Base-by-base conservation (phyloP, 78 protist genomes). In the Anaeramoeba flamelloides region DNA sequence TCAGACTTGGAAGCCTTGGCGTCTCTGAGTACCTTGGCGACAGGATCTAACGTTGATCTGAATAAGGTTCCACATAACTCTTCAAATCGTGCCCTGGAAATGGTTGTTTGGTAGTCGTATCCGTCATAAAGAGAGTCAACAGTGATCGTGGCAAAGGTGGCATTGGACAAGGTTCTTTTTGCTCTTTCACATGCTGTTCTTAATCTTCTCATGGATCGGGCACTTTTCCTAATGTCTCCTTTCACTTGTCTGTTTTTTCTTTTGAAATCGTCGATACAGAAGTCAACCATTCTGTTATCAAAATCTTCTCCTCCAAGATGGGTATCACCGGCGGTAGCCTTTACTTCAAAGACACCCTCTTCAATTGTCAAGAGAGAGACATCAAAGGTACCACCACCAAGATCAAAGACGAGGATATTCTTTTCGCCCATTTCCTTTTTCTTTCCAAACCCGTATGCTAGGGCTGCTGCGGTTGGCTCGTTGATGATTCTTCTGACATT, bases 61-160 rank as follows among this genome's bases (percentile, higher is more conserved):
- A 96, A 94, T 74, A 92, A 88, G 85, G 93, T 96, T 30, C 41
- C 39, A 88, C 84, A 78, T 40, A 94, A 88, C 86, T 94, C 95
- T 89, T 96, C 99, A 86, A 96, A 96, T 77, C 87, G 83, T 33
- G 98, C 98, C 31, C 99, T 96, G 39, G 96, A 93, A 89, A 94
- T 83, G 41, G 69, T 75, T 30, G 89, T 65, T 90, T 64, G 78
- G 88, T 92, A 96, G 91, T 96, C 99, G 53, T 91, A 78, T 64
- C 98, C 98, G 40, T 93, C 97, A 80, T 76, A 88, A 81, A 93
- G 89, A 0, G 96, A 82, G 79, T 97, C 98, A 36, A 97, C 85
- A 90, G 94, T 98, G 77, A 97, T 83, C 74, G 90, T 36, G n/a
- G 97, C n/a, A 82, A 83, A 88, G 1, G 93, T 81, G 30, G 80